Base-by-base conservation (phyloP, 768 basidiomycete genomes). In the Artomyces pyxidatus region DNA sequence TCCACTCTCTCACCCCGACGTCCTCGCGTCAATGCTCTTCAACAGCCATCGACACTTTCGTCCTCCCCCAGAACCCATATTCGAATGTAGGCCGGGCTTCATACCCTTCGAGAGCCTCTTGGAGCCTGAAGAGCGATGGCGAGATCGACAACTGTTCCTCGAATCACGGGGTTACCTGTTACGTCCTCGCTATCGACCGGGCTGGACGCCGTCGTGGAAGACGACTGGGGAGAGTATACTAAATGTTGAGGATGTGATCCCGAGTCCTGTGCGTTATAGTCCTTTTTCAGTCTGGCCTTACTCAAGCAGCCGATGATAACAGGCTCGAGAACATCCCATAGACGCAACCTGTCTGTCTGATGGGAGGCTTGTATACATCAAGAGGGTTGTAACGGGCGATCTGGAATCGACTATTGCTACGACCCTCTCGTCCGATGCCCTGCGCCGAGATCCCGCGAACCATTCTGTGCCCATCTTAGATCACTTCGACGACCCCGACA, bases 401-500 rank as follows among this genome's bases (percentile, higher is more conserved):
- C 14, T 21, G 11, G 48, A 45, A 52, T 56, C 14, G 45, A 23
- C 35, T 8, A 53, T 58, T 26, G 35, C 51, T 8, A 47, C 42
- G 26, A 44, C 23, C 37, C 44, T 58, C 10, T 48, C 45, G 6
- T 48, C 56, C 4, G 44, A 38, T 5, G 37, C 32, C 10, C 43
- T 58, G 27, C 49, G 37, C 6, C 21, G 23, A 6, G 59, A 62
- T 38, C 44, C 53, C 8, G 38, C 51, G 3, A 58, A 61, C 32
- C 58, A 57, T 29, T 54, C 53, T 30, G 51, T 56, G 1, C 59
- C 57, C 4, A 44, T 61, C 10, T 22, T 55, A 5, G 59, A 61
- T 28, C 19, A 37, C 3, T 38, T 61, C 26, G 27, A n/a, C 3
- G 49, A 55, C 22, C 40, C 45, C 2, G 6, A 28, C 0, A 50